Evolutionary conservation across 176 grass and related monocot genomes (phyloP), one percentile per base, ranked within the genome.

Genomic region (Musa troglodytarum): DNA sequence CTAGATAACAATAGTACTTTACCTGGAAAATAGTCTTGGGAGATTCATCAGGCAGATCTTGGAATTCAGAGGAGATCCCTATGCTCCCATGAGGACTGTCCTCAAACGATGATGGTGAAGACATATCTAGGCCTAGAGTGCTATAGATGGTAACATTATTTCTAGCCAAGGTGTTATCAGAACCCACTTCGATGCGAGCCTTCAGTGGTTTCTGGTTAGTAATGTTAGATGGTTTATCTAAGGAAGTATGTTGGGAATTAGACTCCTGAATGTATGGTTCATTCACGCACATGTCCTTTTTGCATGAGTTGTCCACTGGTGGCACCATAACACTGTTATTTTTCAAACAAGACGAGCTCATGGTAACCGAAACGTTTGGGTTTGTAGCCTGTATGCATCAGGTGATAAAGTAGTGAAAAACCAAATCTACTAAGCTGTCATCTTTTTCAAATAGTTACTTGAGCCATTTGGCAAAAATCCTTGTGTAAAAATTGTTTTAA

Each of bases 111-210:
- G 95, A 85, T 80, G 94, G 86, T 78, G 95, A 88, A 82, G 88
- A 94, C 83, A 94, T 86, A 72, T 99, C 84, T 54, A 99, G 86
- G 51, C 91, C 95, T 74, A 99, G 66, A 78, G 86, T 88, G 54
- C 86, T 94, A 73, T 99, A 99, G 54, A 99, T 91, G 77, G 81
- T 86, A 83, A 85, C 83, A 83, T 81, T 88, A 76, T 85, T 86
- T 89, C 78, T 92, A 19, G 86, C 68, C 84, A 87, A 57, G 11
- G 69, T 83, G 70, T 86, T 91, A 10, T 89, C 88, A 66, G 84
- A 83, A 71, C 86, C 86, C 83, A 99, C 88, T 87, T 94, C 94
- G 68, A 99, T 99, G 78, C 95, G 88, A 71, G 94, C 90, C 85
- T 99, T 99, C 83, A 92, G 82, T 66, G 82, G 87, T 53, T 89